Percentiles rank a stretch among this genome's conserved stretches.
phyloP scores from a whole-genome alignment of 1,139 yeast species.

The Pichia sorboxylosa region DNA sequence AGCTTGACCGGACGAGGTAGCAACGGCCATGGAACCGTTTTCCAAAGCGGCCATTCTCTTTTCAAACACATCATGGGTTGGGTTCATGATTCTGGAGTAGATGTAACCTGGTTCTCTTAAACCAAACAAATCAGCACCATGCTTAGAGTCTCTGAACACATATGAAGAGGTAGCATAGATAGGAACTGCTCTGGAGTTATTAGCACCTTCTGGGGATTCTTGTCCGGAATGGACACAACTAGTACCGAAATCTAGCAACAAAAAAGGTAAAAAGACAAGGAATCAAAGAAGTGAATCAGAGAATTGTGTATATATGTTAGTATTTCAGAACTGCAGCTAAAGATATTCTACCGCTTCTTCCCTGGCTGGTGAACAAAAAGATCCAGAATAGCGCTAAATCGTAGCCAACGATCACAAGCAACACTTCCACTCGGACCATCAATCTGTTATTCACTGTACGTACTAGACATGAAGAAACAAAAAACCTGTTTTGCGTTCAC shows the following conservation, averaged over 20 bases:
- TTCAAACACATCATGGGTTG: constrained; percentile 85
- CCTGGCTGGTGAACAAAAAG: no score
- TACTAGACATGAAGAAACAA: no score
- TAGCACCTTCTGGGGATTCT: constrained; percentile 45
- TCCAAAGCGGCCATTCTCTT: constrained; percentile 87
- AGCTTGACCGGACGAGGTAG: constrained; percentile 91
- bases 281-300: neutral
- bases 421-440: no score
- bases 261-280: constrained; percentile 34
- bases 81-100: constrained; percentile 85
- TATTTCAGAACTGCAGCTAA: no score
- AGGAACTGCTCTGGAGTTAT: constrained; percentile 78
- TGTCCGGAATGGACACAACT: constrained; percentile 93
- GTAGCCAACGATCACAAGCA: no score
- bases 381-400: no score
- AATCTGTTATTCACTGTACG: no score
- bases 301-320: no score
- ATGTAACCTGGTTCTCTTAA: constrained; percentile 73
- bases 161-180: constrained; percentile 81
- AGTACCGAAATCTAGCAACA: constrained; percentile 29
- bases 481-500: no score
- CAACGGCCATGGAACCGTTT: constrained; percentile 82
- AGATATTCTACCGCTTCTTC: no score
- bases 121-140: constrained; percentile 86
- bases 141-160: constrained; percentile 76